Base-by-base conservation (phyloP, 305 asterid genomes). In the Ajuga reptans region DNA sequence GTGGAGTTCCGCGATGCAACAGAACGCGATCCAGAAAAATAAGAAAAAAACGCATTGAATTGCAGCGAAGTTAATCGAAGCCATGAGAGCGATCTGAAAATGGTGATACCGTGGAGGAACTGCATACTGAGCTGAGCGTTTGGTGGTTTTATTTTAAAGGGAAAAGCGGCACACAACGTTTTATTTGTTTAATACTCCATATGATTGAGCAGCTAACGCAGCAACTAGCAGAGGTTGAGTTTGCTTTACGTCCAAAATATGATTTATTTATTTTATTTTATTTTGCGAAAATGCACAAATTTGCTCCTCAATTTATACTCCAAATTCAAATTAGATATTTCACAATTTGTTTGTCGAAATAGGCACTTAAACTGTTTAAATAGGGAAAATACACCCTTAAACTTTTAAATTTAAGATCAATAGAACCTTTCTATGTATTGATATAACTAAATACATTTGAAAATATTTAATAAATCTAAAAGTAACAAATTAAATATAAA, bases 51-150 rank as follows among this genome's bases (percentile, higher is more conserved):
- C 17, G 60, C 61, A 66, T 24, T 66, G 51, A 24, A 73, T 9
- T 33, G 39, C 27, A 5, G 33, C 1, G 43, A 39, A 16, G 62
- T 47, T 4, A 41, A 52, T 64, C 14, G 69, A 29, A 55, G 75
- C 84, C 92, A 86, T 88, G 27, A 66, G 36, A 18, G 60, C 46
- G 47, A 9, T 33, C 59, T 16, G 34, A n/a, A 36, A 55, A 55
- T n/a, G n/a, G 61, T 9, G 29, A 47, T 12, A n/a, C 12, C 21
- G 7, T 45, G 16, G 9, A 42, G 50, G 60, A 65, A 15, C 33
- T 49, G 70, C 70, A 65, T 65, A 8, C 17, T 51, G 46, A 39
- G 54, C 12, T 39, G 33, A 11, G 18, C 21, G 15, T 3, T 51
- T 4, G 46, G 59, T 18, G 43, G 43, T 29, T 51, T 39, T 41